Percentiles rank a stretch among this genome's conserved stretches.
Conservation (phyloP, 129 eudicot genomes). For the Tanacetum coccineum region DNA sequence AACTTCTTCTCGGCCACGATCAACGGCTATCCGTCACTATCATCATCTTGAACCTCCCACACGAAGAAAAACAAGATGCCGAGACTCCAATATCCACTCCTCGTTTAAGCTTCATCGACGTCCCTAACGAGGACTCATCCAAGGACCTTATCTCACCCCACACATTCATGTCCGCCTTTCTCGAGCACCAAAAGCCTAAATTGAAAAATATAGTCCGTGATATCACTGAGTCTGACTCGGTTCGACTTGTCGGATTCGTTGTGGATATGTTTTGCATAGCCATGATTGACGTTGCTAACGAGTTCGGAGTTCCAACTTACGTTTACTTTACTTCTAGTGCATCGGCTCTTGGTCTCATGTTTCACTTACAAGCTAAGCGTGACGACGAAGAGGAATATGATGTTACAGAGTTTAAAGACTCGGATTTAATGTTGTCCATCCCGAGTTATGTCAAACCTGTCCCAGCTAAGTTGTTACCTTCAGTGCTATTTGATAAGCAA, state of each 20-base stretch:
- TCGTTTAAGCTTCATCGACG: constrained; percentile 11
- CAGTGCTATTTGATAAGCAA: not conserved
- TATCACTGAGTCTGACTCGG: constrained; percentile 4
- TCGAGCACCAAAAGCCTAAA: constrained; percentile 3
- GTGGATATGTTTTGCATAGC: constrained; percentile 27
- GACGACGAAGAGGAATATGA: constrained; percentile 18
- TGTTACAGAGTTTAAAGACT: constrained; percentile 14
- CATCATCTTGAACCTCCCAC: constrained; percentile 26
- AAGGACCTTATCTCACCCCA: not conserved
- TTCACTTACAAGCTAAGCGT: not conserved
- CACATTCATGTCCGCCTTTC: constrained; percentile 3
- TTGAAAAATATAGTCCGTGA: not conserved
- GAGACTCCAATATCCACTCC: not conserved
- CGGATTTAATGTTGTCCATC: constrained; percentile 7
- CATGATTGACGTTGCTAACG: constrained; percentile 34
- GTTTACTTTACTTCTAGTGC: constrained; percentile 28
- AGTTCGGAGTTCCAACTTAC: constrained; percentile 25
- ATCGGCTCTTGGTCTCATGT: constrained; percentile 20
- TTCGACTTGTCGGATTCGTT: constrained; percentile 18
- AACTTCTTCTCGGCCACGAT: constrained; percentile 23
- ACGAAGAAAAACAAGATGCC: not conserved
- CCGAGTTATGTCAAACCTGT: constrained; percentile 20
- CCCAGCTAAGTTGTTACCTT: constrained; percentile 26
- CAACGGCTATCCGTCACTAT: constrained; percentile 21
- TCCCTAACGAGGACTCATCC: constrained; percentile 14